Conservation (phyloP, 2,329 filamentous ascomycete species). For the Orbilia ellipsospora region DNA sequence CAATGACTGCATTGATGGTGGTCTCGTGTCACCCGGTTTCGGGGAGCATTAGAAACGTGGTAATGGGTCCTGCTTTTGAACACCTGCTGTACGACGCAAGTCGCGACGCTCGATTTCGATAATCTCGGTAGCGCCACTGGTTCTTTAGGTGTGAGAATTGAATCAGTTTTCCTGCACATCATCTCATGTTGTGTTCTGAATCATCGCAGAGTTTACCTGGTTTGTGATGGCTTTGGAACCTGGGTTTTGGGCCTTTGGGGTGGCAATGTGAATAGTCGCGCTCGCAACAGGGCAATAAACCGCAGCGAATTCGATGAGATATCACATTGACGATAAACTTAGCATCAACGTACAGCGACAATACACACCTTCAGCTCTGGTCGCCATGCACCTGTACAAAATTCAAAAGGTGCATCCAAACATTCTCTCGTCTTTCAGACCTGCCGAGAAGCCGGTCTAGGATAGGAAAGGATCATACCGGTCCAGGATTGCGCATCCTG, state of each 20-base stretch:
- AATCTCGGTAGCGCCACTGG: too few species aligned
- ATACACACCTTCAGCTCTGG: conserved; percentile 1
- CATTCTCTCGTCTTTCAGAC: neutral
- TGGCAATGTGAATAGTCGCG: too few species aligned
- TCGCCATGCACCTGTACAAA: conserved; percentile 20
- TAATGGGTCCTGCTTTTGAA: neutral
- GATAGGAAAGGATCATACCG: conserved; percentile 30
- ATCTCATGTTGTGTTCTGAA: neutral
- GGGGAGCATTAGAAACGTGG: too few species aligned
- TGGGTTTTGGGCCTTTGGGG: conserved; percentile 1
- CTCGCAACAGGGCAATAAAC: too few species aligned
- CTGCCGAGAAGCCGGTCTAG: conserved; percentile 12
- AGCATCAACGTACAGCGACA: too few species aligned
- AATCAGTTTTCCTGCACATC: neutral
- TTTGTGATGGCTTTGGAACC: conserved; percentile 18
- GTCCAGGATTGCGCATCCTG: neutral
- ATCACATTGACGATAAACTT: too few species aligned
- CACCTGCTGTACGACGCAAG: neutral
- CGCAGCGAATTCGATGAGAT: too few species aligned
- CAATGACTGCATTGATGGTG: too few species aligned
- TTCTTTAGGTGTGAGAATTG: neutral
- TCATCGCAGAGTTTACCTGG: conserved; percentile 26
- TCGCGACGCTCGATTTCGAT: too few species aligned
- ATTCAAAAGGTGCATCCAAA: too few species aligned
- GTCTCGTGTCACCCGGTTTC: too few species aligned